Evolutionary conservation across 2,329 filamentous ascomycete species (phyloP).

Genomic region (Colletotrichum caudatum): DNA sequence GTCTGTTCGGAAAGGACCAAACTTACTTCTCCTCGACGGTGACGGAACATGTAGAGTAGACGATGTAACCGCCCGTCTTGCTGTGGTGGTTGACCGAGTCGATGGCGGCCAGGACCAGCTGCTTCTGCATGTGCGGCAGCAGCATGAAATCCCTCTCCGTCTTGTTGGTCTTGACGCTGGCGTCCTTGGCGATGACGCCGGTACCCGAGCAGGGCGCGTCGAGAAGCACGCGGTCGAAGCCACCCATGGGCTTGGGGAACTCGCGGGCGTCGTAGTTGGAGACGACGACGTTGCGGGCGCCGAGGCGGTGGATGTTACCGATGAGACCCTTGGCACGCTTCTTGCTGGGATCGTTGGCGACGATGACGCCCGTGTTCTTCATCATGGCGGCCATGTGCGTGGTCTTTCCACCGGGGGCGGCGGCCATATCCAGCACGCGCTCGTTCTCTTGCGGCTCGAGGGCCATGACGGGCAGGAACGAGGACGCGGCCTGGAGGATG

Average conservation of each 20-base stretch:
- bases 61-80: constrained; percentile 93
- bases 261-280: constrained; percentile 95
- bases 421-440: constrained; percentile 89
- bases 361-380: constrained; percentile 95
- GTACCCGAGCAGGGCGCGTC: constrained; percentile 80
- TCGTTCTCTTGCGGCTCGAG: constrained; percentile 92
- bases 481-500: constrained; percentile 95
- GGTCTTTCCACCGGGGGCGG: constrained; percentile 95
- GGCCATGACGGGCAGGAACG: constrained; percentile 97
- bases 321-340: constrained; percentile 95
- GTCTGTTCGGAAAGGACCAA: neutral
- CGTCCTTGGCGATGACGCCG: constrained; percentile 96
- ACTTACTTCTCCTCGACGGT: constrained; percentile 81
- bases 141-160: constrained; percentile 93
- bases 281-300: constrained; percentile 87
- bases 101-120: constrained; percentile 91
- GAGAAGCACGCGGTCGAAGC: constrained; percentile 93
- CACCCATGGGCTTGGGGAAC: constrained; percentile 94
- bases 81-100: constrained; percentile 92
- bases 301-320: constrained; percentile 95
- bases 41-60: constrained; percentile 97
- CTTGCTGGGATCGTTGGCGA: constrained; percentile 97
- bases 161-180: constrained; percentile 98
- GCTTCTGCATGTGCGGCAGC: constrained; percentile 94
- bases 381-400: constrained; percentile 97